These are phyloP conservation scores for Ophiocordyceps polyrhachis-furcata DNA, from an alignment of 2,329 filamentous ascomycete genomes.

Conservation along the genomic window DNA sequence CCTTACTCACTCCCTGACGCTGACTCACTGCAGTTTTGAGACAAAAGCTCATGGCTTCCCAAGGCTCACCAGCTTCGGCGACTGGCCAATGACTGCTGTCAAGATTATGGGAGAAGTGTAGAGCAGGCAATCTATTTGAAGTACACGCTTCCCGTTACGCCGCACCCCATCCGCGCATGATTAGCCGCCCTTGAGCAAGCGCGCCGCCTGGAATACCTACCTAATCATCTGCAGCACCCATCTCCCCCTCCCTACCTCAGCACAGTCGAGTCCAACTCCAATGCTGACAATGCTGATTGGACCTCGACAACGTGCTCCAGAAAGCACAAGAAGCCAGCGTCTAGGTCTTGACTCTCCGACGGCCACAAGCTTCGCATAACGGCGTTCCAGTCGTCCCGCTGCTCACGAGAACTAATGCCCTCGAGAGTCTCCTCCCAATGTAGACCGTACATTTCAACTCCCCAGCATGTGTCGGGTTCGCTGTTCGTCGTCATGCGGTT, in stretches of 20 bases:
- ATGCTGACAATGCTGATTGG: constrained; percentile 10
- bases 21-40: constrained; percentile 16
- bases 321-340: constrained; percentile 12
- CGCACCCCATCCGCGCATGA: no score
- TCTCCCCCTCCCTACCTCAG: not conserved
- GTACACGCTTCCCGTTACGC: no score
- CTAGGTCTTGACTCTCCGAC: constrained; percentile 9
- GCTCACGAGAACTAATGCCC: constrained; percentile 6
- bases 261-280: not conserved
- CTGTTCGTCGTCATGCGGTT: constrained; percentile 4
- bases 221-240: not conserved
- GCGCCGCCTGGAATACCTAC: not conserved
- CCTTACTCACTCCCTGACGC: constrained; percentile 1
- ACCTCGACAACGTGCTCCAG: constrained; percentile 13
- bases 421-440: constrained; percentile 20
- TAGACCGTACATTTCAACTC: constrained; percentile 13
- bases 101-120: no score
- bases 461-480: constrained; percentile 10
- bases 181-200: no score
- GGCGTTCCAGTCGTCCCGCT: constrained; percentile 13
- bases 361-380: constrained; percentile 14
- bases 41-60: constrained; percentile 23
- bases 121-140: no score
- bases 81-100: not conserved
- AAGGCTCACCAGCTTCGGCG: constrained; percentile 5